Evolutionary conservation across 2,329 filamentous ascomycete genomes (phyloP), one percentile per base, ranked within the genome.

Genomic region (Rutstroemia sp.): DNA sequence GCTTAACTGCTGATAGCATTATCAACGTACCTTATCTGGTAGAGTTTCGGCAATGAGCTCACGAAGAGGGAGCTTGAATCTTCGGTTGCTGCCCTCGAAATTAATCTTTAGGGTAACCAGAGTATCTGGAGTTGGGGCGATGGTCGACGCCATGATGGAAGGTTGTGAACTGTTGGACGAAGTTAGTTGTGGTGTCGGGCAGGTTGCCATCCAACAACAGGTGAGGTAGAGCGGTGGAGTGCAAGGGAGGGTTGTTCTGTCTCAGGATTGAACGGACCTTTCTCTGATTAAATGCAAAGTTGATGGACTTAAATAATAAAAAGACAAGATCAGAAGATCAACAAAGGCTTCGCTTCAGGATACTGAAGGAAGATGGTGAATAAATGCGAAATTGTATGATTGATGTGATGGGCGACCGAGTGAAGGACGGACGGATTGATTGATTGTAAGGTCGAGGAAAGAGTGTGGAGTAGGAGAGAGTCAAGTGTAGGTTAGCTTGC

Each of bases 11-110:
- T 52, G 57, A 54, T 49, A 21, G 60, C 50, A 46, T 56, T 55
- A 42, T 54, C 42, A 46, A 64, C 87, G 70, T 81, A 97, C 94
- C 83, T 92, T 95, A 67, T 83, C 78, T 65, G 92, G 89, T 41
- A 99, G 82, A 48, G 83, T 79, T 61, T 76, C 77, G 50, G 87
- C 83, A 61, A 83, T 83, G 56, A 97, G 84, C 64, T 97, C 92
- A 70, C 86, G 84, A 68, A 97, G 81, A 56, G 90, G 87, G 62
- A 97, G 80, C 80, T 95, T 96, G 76, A 95, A 88, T 66, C 91
- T 88, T 68, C 88, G 85, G 67, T 85, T 87, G 67, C 75, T 76
- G 58, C 89, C 89, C 68, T 91, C 83, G 68, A 87, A 83, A 67
- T 83, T 81, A 69, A 95, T 80, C 78, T 97, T 97, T 75, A 96